A percentile compares a stretch with the other conserved stretches of the same genome.
Conservation (phyloP, 1,284 basidiomycete genomes). For the Rhodotorula sp. region DNA sequence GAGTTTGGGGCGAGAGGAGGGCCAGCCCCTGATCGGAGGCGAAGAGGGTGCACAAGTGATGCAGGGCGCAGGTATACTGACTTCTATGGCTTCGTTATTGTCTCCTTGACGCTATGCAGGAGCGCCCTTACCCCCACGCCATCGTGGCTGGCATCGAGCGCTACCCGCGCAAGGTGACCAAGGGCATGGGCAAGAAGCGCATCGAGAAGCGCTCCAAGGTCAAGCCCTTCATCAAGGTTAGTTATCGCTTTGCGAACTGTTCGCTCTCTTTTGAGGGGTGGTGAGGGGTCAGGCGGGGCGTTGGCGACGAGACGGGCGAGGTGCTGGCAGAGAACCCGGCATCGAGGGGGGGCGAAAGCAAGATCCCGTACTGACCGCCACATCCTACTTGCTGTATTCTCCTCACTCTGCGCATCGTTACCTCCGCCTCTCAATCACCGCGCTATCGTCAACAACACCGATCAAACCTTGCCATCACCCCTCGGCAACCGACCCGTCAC, state of each 20-base stretch:
- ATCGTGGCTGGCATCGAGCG: constrained; percentile 94
- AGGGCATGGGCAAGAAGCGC: constrained; percentile 94
- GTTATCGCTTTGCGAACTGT: constrained; percentile 38
- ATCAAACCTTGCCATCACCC: not conserved
- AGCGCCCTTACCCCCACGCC: constrained; percentile 75
- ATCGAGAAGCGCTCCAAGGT: constrained; percentile 77
- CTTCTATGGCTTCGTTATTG: not conserved
- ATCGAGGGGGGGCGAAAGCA: not conserved
- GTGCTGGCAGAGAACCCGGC: not conserved
- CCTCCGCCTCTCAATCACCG: not conserved
- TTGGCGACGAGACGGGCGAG: not conserved
- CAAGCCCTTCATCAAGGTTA: constrained; percentile 97
- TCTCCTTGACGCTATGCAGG: constrained; percentile 12
- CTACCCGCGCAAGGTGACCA: constrained; percentile 93
- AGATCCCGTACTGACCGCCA: not conserved
- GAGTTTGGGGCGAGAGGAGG: not conserved
- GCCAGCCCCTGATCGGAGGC: not conserved
- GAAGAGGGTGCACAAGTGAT: not conserved
- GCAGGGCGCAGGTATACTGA: not conserved
- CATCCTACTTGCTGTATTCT: not conserved
- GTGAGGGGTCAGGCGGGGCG: not conserved
- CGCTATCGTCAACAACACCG: not conserved
- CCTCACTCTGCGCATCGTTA: not conserved
- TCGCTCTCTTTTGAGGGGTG: not conserved
- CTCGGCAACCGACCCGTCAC: not conserved